Evolutionary conservation across 106 monocot genomes (phyloP).

Genomic region (Dendrobium huoshanense): DNA sequence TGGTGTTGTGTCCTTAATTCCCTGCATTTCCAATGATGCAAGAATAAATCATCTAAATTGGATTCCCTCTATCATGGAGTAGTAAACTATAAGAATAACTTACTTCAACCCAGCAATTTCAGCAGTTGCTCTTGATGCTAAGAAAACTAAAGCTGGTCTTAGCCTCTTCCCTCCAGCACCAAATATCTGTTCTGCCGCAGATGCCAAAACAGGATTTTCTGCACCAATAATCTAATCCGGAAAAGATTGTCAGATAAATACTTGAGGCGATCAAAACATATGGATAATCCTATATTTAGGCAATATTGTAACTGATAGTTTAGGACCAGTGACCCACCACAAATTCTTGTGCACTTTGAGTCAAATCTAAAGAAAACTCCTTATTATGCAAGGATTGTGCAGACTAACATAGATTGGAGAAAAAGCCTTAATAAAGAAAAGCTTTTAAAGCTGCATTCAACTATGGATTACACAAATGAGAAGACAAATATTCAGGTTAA

Average conservation of each 20-base stretch:
- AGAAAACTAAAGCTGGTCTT: conserved; percentile 88
- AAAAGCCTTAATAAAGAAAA: not conserved
- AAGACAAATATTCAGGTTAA: not conserved
- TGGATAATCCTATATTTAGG: not conserved
- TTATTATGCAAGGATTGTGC: not conserved
- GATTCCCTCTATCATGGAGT: not conserved
- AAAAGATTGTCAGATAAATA: conserved; percentile 16
- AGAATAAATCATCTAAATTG: conserved; percentile 10
- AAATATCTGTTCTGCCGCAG: conserved; percentile 98
- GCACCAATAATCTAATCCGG: conserved; percentile 77
- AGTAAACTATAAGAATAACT: conserved; percentile 23
- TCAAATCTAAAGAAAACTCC: not conserved
- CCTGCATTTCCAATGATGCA: conserved; percentile 34
- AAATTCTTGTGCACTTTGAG: not conserved
- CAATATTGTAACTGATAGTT: conserved; percentile 2
- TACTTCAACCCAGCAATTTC: conserved; percentile 70
- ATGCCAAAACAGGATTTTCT: conserved; percentile 85
- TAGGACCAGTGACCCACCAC: not conserved
- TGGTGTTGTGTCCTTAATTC: conserved; percentile 71
- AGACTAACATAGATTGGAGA: not conserved
- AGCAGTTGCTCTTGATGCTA: conserved; percentile 84
- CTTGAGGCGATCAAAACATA: not conserved
- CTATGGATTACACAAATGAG: not conserved
- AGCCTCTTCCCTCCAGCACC: conserved; percentile 95
- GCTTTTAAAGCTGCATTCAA: not conserved